Base-by-base conservation (phyloP, 345 rosid species). In the Lumnitzera littorea region DNA sequence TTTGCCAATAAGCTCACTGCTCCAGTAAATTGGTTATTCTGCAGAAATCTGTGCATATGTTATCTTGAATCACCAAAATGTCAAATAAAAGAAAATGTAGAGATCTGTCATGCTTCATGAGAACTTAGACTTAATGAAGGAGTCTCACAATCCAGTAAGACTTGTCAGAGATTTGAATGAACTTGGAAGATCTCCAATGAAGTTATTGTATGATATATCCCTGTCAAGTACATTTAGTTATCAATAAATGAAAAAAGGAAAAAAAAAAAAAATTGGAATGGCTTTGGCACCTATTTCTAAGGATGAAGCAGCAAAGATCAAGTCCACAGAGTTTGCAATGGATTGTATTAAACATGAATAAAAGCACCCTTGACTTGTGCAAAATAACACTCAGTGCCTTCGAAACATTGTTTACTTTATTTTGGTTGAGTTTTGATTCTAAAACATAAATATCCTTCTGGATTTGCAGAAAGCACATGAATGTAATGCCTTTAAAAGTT, bases 181-280 rank as follows among this genome's bases (percentile, higher is more conserved):
- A 78, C 80, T 84, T 8, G 97, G 97, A 31, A 94, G 76, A 73
- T 94, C 99, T 71, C 97, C 97, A 13, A 73, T 71, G 69, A 94
- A 84, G 67, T 82, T 65, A 64, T 94, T 89, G 82, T 73, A 72
- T 14, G 99, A 89, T 23, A 94, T 77, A 78, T 94, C 99, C 90
- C 99, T 89, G 77, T 52, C 43, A 67, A 47, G 55, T 41, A 46
- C 13, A 58, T 15, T 20, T 16, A 46, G 12, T 25, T n/a, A 13
- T n/a, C 12, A 53, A 5, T 12, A 14, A 20, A 20, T 20, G 20
- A 20, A 20, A 14, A 36, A 15, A 2, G 24, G 49, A 48, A 20
- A 15, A 3, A 65, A 27, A 65, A 27, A 29, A 51, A 15, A 10
- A 48, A 41, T 15, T n/a, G 5, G 31, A 16, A 24, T 46, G 43